Conservation (phyloP, 345 rosid species). For the Ceriops tagal region DNA sequence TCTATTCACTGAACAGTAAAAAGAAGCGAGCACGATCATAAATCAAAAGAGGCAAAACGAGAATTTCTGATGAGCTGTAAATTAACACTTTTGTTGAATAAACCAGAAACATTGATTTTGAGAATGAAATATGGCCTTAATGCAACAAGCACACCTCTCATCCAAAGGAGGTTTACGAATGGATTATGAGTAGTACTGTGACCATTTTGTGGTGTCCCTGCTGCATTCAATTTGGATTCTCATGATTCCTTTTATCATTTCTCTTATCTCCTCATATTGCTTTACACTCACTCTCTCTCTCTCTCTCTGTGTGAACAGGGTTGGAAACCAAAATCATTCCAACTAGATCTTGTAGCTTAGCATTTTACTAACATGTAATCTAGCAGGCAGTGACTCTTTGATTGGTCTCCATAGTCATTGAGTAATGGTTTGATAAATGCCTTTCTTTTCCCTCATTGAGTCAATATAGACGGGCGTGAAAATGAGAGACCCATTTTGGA, state of each 20-base stretch:
- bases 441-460: constrained; percentile 1
- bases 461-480: constrained; percentile 46
- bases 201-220: no score
- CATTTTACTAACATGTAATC: constrained; percentile 48
- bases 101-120: no score
- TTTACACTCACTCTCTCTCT: neutral
- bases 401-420: constrained; percentile 36
- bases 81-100: no score
- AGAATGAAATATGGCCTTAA: no score
- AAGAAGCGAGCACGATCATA: constrained; percentile 34
- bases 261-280: neutral
- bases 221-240: no score
- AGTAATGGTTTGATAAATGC: constrained; percentile 30
- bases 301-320: neutral
- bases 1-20: constrained; percentile 14
- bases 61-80: constrained; percentile 16
- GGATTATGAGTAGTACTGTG: no score
- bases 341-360: constrained; percentile 37
- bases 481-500: constrained; percentile 27
- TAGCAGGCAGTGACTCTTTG: constrained; percentile 12
- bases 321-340: constrained; percentile 45
- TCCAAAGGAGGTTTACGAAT: no score
- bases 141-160: no score
- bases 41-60: constrained; percentile 34
- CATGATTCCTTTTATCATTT: no score